These are phyloP conservation scores for Coniochaeta sp. DNA, from an alignment of 2,329 filamentous ascomycete genomes.

Conservation along the genomic window DNA sequence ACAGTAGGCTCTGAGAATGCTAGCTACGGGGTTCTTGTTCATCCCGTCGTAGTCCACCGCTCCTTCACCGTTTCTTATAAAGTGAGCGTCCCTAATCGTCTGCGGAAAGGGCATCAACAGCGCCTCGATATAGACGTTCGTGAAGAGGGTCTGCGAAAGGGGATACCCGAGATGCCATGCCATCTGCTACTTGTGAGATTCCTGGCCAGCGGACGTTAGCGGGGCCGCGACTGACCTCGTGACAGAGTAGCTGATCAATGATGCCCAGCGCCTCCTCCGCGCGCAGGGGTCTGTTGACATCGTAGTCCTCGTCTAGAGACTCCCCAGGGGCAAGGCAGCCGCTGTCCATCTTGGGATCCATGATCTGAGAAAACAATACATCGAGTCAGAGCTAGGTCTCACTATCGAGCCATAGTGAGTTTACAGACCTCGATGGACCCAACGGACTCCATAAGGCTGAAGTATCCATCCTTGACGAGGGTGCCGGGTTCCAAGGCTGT, in stretches of 20 bases:
- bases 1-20: conserved; percentile 77
- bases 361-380: conserved; percentile 59
- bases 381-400: not conserved
- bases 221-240: conserved; percentile 54
- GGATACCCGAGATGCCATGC: conserved; percentile 97
- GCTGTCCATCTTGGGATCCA: conserved; percentile 99
- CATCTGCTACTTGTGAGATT: conserved; percentile 48
- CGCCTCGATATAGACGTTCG: conserved; percentile 81
- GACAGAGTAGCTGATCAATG: conserved; percentile 85
- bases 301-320: conserved; percentile 75
- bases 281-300: conserved; percentile 58
- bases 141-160: conserved; percentile 89
- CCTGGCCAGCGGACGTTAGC: not conserved
- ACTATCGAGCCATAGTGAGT: conserved; percentile 2
- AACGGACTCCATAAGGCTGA: conserved; percentile 91
- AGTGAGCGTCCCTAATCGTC: conserved; percentile 57
- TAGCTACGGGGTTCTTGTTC: conserved; percentile 39
- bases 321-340: conserved; percentile 74
- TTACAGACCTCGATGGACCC: conserved; percentile 64
- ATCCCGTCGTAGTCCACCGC: conserved; percentile 23
- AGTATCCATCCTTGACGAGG: conserved; percentile 87
- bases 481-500: conserved; percentile 71
- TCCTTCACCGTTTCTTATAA: conserved; percentile 32
- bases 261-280: conserved; percentile 83
- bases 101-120: conserved; percentile 65